phyloP scores from a whole-genome alignment of 768 basidiomycete genomes.

The Trametes cinnabarina region DNA sequence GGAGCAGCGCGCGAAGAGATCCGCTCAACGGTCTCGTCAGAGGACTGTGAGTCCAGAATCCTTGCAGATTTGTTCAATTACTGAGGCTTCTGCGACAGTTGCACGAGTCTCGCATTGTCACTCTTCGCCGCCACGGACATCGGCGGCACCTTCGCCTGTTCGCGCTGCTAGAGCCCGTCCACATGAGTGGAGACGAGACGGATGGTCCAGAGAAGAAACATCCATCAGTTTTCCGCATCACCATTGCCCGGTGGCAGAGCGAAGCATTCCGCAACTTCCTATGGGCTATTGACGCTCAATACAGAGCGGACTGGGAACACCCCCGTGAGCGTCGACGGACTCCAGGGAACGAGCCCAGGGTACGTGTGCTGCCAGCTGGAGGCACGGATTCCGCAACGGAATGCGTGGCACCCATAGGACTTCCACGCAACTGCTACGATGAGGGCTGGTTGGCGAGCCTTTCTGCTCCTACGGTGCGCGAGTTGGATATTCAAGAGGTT shows the following conservation, averaged over 20 bases:
- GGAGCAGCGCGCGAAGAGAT: background rate
- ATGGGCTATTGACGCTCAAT: too few species aligned
- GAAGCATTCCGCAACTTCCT: background rate
- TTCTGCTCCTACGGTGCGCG: too few species aligned
- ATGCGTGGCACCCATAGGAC: too few species aligned
- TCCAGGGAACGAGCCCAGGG: too few species aligned
- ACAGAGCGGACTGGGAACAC: too few species aligned
- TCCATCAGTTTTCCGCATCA: background rate
- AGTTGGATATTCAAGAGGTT: too few species aligned
- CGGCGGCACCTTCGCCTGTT: background rate
- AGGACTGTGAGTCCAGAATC: background rate
- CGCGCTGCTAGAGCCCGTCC: background rate
- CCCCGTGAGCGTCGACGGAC: too few species aligned
- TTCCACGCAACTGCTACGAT: too few species aligned
- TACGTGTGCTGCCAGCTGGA: too few species aligned
- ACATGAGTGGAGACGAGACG: slow-evolving; percentile 8
- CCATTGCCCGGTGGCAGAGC: slow-evolving; percentile 1
- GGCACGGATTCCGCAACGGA: too few species aligned
- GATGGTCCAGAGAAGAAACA: background rate
- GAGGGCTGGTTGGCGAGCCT: too few species aligned
- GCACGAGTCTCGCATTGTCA: background rate
- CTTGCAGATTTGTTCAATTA: too few species aligned
- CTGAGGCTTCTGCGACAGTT: background rate
- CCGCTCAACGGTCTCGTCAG: background rate
- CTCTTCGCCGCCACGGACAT: background rate